Base-by-base conservation (phyloP, 78 protist genomes). In the Paulinella micropora region DNA sequence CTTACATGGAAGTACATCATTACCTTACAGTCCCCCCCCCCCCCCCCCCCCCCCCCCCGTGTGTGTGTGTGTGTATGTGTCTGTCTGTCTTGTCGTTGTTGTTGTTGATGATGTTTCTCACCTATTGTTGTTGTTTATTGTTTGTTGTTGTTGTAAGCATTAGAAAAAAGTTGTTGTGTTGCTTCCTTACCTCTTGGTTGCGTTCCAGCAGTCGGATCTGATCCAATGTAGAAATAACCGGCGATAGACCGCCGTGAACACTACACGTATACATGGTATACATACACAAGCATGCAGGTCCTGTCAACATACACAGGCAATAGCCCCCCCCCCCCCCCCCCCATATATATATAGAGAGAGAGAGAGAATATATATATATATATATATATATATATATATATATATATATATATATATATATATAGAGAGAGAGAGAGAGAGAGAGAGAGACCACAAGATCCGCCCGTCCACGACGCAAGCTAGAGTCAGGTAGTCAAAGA, bases 181-280 rank as follows among this genome's bases (percentile, higher is more conserved):
- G 67, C n/a, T n/a, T n/a, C n/a, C n/a, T n/a, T n/a, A 87, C 89
- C 1, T 4, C 90, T 36, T 90, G 92, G 89, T 96, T 96, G 34
- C 99, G 92, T 83, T 98, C 98, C 34, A 98, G 95, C 9, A 95
- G 91, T 26, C 99, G 93, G 34, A 98, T 97, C 93, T 97, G 94
- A 85, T 97, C 99, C 32, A 97, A 88, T 0, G 97, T 93, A 89
- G 89, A 91, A 88, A 96, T 88, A 2, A 94, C 67, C 35, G 99
- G 99, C 0, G 98, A 96, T 36, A 98, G 95, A 2, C 99, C 99
- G 39, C 99, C 99, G 92, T 98, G 99, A 3, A 98, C 99, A 69
- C 40, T 67, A 67, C 26, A 29, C 28, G 77, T 67, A 67, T 67
- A 67, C 28, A 67, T 28, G 36, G 28, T 67, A 67, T 67, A 67